These are phyloP conservation scores for Gyrodon lividus DNA, from an alignment of 768 basidiomycete genomes.

Conservation along the genomic window DNA sequence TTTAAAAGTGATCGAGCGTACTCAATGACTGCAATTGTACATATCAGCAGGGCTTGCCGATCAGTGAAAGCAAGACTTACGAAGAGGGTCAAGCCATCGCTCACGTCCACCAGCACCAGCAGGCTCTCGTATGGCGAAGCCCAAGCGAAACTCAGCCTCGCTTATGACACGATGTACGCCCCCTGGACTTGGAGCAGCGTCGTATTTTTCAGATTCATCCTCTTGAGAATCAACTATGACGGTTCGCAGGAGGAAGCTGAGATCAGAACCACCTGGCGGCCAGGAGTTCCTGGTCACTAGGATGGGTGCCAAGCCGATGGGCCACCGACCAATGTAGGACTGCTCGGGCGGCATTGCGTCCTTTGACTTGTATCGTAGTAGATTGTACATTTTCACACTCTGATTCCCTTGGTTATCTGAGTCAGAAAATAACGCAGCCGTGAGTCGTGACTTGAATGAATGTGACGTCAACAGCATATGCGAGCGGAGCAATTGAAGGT, in stretches of 20 bases:
- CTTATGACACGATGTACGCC: slow-evolving; percentile 38
- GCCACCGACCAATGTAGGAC: slow-evolving; percentile 40
- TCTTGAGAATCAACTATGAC: slow-evolving; percentile 84
- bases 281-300: slow-evolving; percentile 75
- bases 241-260: slow-evolving; percentile 79
- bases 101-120: slow-evolving; percentile 61
- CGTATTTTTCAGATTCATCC: slow-evolving; percentile 16
- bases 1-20: slow-evolving; percentile 5
- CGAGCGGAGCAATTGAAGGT: slow-evolving; percentile 67
- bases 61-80: slow-evolving; percentile 46
- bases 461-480: slow-evolving; percentile 74
- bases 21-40: slow-evolving; percentile 21
- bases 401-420: slow-evolving; percentile 47
- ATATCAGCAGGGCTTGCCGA: slow-evolving; percentile 4
- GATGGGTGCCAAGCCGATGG: slow-evolving; percentile 70
- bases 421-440: slow-evolving; percentile 76
- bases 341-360: slow-evolving; percentile 19
- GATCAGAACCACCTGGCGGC: slow-evolving; percentile 85
- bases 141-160: slow-evolving; percentile 76
- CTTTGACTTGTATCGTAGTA: slow-evolving; percentile 22
- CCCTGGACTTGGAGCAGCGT: slow-evolving; percentile 29
- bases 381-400: slow-evolving; percentile 25
- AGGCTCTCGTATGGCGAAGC: slow-evolving; percentile 81
- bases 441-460: slow-evolving; percentile 69
- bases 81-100: slow-evolving; percentile 79